phyloP scores from a whole-genome alignment of 2,329 filamentous ascomycete genomes.

The Mycocentrospora acerina region DNA sequence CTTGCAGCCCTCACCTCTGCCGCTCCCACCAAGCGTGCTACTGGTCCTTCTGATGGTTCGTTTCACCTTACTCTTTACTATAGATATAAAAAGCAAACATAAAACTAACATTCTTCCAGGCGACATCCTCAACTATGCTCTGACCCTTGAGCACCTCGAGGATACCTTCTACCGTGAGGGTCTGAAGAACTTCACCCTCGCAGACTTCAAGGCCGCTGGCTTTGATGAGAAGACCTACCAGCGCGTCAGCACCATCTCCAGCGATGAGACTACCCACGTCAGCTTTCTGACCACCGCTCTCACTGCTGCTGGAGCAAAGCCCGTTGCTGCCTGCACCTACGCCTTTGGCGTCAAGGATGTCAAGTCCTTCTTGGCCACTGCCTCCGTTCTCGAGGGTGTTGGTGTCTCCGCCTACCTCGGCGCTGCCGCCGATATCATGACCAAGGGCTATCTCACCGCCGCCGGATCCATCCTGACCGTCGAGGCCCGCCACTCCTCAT shows the following conservation, averaged over 20 bases:
- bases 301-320: conserved; percentile 48
- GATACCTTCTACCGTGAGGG: conserved; percentile 64
- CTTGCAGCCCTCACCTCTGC: conserved; percentile 5
- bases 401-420: conserved; percentile 64
- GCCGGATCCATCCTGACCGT: conserved; percentile 66
- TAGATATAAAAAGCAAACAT: not conserved
- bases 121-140: conserved; percentile 47
- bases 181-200: conserved; percentile 55
- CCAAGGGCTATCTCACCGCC: conserved; percentile 60
- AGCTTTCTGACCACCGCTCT: conserved; percentile 54
- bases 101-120: not conserved
- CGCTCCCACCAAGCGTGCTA: conserved; percentile 28
- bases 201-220: conserved; percentile 27
- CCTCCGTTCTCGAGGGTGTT: conserved; percentile 57
- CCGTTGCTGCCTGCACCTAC: conserved; percentile 60
- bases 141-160: conserved; percentile 55
- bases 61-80: not conserved
- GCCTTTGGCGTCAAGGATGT: conserved; percentile 54
- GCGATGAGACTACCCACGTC: conserved; percentile 62
- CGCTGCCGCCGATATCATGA: conserved; percentile 60
- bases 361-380: conserved; percentile 54
- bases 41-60: conserved; percentile 19
- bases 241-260: conserved; percentile 58
- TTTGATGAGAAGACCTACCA: conserved; percentile 54
- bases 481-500: conserved; percentile 65